Base-by-base conservation (phyloP, 139 green algal genomes). In the Asterochloris sp. region DNA sequence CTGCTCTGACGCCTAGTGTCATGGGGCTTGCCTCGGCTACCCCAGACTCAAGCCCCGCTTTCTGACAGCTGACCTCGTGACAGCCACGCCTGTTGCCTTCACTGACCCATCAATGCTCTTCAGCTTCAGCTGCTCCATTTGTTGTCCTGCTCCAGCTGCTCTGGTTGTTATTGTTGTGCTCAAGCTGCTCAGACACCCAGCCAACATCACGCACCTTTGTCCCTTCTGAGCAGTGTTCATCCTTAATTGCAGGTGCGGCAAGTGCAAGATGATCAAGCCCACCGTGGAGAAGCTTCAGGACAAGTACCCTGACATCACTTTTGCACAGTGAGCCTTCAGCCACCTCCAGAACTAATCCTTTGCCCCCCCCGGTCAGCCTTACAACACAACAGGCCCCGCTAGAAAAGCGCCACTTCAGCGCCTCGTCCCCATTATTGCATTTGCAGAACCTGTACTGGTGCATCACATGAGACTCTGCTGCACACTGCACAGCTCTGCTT, bases 191-290 rank as follows among this genome's bases (percentile, higher is more conserved):
- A 69, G 16, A 16, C 14, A 16, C 16, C 16, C 16, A 16, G 16
- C 16, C 14, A 14, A 14, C 16, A 16, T 16, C 14, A 69, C 2
- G 17, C 17, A 4, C 19, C 21, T 71, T 10, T 8, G 8, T 71
- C 66, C 66, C 21, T 21, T 8, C 66, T 71, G 66, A 28, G 28
- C 62, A 63, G 29, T 68, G 74, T 0, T 28, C 62, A 16, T 54
- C 16, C 54, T 67, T 0, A 24, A 67, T 0, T 80, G 76, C 76
- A 80, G 88, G 88, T 91, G 89, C 78, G 85, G 77, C 69, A 92
- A 92, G 89, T 97, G 94, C 88, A 78, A 85, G 0, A 92, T 94
- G 89, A 90, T 97, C 64, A 87, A 81, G 0, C 91, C 92, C 12
- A 91, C 92, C 79, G 80, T 95, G 26, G 91, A 95, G 47, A 83